Evolutionary conservation across 2,329 filamentous ascomycete species (phyloP), one percentile per base, ranked within the genome.

Genomic region (Pyrenophora seminiperda): DNA sequence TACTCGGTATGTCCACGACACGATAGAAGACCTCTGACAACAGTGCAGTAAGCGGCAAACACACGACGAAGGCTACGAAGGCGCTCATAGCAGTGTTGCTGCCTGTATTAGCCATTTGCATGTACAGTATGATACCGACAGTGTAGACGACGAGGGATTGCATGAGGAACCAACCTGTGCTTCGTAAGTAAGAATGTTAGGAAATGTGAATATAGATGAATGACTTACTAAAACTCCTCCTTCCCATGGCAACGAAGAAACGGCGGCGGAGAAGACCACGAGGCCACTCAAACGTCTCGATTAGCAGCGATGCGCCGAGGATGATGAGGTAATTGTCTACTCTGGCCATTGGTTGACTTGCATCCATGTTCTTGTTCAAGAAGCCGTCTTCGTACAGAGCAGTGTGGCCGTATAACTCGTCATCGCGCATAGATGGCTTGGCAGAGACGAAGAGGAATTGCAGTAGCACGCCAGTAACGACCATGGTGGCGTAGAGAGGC

Each of bases 121-220:
- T 29, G 83, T 87, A 76, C 3, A 73, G 50, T 42, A 72, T 73
- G 60, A 78, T 75, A 38, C 75, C 75, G 10, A 68, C 66, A 1
- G 70, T 73, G 59, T 77, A 78, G 30, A 76, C 65, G 20, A 78
- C 59, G 40, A 73, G 71, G 5, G 71, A 63, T 54, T 77, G 75
- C 3, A 75, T 54, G 31, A 77, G 67, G 54, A 77, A 77, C 50
- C 69, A 71, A 58, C 75, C 75, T 77, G 19, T 4, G 11, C 2
- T 13, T 6, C 24, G 41, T 67, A 31, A 68, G 59, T 40, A 47
- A 4, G 7, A 36, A 14, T 22, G 19, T n/a, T 2, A 18, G 6
- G 3, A 33, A 20, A 15, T 18, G 1, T 11, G 11, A 9, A 20
- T 11, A 7, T 19, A 2, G 3, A 38, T 20, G 34, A 22, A 22